Evolutionary conservation across 305 asterid species (phyloP).

Genomic region (Ilex paraguariensis): DNA sequence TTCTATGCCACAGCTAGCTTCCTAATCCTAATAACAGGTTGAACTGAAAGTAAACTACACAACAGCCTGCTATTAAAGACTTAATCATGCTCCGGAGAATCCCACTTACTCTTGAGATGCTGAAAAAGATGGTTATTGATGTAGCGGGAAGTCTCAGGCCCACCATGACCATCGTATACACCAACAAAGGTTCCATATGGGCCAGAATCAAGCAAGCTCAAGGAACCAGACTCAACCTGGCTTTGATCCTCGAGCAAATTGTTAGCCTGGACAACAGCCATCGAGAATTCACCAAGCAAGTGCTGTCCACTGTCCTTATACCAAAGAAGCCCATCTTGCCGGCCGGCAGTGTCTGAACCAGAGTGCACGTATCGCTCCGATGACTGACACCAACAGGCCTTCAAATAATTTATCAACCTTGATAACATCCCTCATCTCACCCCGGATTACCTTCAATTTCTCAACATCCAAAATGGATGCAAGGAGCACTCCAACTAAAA

Average conservation of each 20-base stretch:
- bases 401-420: conserved; percentile 78
- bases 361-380: conserved; percentile 42
- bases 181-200: conserved; percentile 44
- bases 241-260: conserved; percentile 47
- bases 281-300: conserved; percentile 44
- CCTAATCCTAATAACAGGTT: background rate
- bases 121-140: conserved; percentile 72
- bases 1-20: background rate
- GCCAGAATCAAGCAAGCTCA: conserved; percentile 39
- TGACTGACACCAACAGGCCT: conserved; percentile 91
- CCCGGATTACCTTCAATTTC: conserved; percentile 53
- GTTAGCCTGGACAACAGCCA: conserved; percentile 49
- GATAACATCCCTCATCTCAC: conserved; percentile 99
- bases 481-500: conserved; percentile 9
- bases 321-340: conserved; percentile 51
- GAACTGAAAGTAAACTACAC: background rate
- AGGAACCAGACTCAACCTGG: conserved; percentile 44
- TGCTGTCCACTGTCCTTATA: conserved; percentile 39
- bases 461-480: conserved; percentile 59
- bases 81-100: too few species aligned
- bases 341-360: conserved; percentile 55
- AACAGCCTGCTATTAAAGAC: background rate
- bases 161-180: conserved; percentile 47
- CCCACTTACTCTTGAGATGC: conserved; percentile 70
- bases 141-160: conserved; percentile 52